A percentile compares a stretch with the other conserved stretches of the same genome.
These are phyloP conservation scores for Mrakia frigida DNA, from an alignment of 768 basidiomycete species.

Conservation along the genomic window DNA sequence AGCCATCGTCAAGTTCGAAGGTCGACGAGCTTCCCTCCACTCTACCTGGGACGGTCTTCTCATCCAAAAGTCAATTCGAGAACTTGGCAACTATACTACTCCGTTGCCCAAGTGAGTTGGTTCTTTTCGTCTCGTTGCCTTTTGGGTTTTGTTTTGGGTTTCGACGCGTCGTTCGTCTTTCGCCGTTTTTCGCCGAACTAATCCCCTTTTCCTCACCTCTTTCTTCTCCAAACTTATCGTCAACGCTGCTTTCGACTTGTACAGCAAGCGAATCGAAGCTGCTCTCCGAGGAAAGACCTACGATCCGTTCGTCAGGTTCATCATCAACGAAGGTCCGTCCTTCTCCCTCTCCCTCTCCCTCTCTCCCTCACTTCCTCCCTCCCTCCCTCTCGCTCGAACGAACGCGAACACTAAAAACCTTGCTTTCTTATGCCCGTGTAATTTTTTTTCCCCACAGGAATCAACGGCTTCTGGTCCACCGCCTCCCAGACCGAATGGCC, in stretches of 20 bases:
- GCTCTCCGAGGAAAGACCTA: conserved; percentile 56
- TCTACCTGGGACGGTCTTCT: conserved; percentile 80
- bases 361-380: neutral
- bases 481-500: conserved; percentile 34
- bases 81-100: conserved; percentile 69
- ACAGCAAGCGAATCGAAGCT: conserved; percentile 56
- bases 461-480: conserved; percentile 24
- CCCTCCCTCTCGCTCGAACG: neutral
- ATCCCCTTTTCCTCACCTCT: neutral
- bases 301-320: conserved; percentile 59
- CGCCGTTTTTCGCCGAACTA: neutral
- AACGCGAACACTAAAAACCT: too few relatives aligned
- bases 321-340: conserved; percentile 60
- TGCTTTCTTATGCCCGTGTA: too few relatives aligned
- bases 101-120: conserved; percentile 58
- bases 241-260: too few relatives aligned
- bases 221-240: too few relatives aligned
- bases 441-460: conserved; percentile 7
- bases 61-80: conserved; percentile 74
- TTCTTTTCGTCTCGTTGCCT: too few relatives aligned
- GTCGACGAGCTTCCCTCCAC: conserved; percentile 70
- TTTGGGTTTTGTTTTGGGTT: neutral
- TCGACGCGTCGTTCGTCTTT: neutral
- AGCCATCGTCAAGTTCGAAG: conserved; percentile 68
- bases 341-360: neutral